phyloP scores from a whole-genome alignment of 352 stramenopile genomes.

The Blastocystis sp. region DNA sequence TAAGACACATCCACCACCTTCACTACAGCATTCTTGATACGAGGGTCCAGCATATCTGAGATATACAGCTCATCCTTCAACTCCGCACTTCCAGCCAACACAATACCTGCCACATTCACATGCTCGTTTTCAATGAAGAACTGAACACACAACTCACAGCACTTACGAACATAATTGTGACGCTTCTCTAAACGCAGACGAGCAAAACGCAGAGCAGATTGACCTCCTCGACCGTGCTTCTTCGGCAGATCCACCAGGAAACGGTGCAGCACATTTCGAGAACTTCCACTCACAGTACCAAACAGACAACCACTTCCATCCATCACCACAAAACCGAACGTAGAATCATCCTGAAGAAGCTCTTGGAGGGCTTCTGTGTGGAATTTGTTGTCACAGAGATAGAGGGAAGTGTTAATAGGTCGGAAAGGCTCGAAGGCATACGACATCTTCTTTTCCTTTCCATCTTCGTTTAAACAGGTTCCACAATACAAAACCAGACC shows the following conservation, averaged over 20 bases:
- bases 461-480: constrained; percentile 96
- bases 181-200: constrained; percentile 96
- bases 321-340: constrained; percentile 99
- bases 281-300: constrained; percentile 86
- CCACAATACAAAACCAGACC: constrained; percentile 97
- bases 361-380: constrained; percentile 93
- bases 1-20: constrained; percentile 99
- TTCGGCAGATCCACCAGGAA: constrained; percentile 91
- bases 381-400: constrained; percentile 99
- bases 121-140: constrained; percentile 95
- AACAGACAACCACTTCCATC: constrained; percentile 97
- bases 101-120: constrained; percentile 90
- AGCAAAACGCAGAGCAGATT: constrained; percentile 97
- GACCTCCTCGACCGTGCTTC: constrained; percentile 96
- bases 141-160: constrained; percentile 91
- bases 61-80: constrained; percentile 95
- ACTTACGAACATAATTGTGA: constrained; percentile 98
- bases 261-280: constrained; percentile 72
- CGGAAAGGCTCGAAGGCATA: constrained; percentile 99
- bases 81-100: constrained; percentile 93
- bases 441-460: constrained; percentile 97
- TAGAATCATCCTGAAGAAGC: constrained; percentile 95
- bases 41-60: constrained; percentile 90
- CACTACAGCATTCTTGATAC: constrained; percentile 85
- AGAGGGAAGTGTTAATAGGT: constrained; percentile 98